Base-by-base conservation (phyloP, 148 eudicot species). In the Vaccinium darrowii region DNA sequence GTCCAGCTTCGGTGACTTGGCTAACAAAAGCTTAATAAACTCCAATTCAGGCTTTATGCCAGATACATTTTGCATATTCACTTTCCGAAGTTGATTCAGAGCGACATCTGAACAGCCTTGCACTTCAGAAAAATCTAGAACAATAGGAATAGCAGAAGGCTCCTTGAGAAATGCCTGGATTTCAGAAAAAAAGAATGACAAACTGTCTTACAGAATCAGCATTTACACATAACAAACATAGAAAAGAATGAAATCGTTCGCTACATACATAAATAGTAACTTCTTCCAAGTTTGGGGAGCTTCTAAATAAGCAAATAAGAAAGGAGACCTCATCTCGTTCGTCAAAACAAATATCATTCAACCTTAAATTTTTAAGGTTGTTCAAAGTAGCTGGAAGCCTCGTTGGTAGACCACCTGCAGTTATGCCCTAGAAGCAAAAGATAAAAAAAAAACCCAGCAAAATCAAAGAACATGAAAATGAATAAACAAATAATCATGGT, bases 271-370 rank as follows among this genome's bases (percentile, higher is more conserved):
- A 1, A 33, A 33, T 30, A 25, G 36, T 13, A 27, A 71, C 13
- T 71, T 71, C 15, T 27, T 33, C 19, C 7, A 83, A 56, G 71
- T 76, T 43, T 1, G 71, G 79, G 36, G 67, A 83, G 57, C 85
- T 83, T 83, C 53, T 83, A 76, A 83, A 39, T 19, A 83, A 83
- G 57, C 71, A 83, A 75, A 56, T 69, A 39, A 21, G 39, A 58
- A 12, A 1, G 4, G 73, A 58, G 81, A 76, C 57, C 74, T 19
- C 53, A 8, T 18, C 39, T 1, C 11, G 2, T 7, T 84, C 25
- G n/a, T 25, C 30, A 7, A 76, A 58, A 58, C 27, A 84, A 12
- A 54, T 15, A 3, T 1, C 1, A 43, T 10, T 1, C 16, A 83
- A 21, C 16, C 8, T 1, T 3, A 84, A 33, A 57, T n/a, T 4